Evolutionary conservation across 345 rosid species (phyloP), one percentile per base, ranked within the genome.

Genomic region (Ceriops zippeliana): DNA sequence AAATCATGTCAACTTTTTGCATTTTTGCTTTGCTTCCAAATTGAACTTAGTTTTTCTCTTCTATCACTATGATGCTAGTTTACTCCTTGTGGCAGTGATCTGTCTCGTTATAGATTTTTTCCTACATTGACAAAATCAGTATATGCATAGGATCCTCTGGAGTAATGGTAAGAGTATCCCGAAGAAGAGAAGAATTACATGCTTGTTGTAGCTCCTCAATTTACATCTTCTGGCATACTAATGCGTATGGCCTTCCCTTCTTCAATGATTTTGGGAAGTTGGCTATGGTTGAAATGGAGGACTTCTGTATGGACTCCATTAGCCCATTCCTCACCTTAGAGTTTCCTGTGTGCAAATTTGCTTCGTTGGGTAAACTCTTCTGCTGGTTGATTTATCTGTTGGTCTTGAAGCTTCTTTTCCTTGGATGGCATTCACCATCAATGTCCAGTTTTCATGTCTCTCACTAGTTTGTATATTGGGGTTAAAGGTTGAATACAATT

Each of bases 181-280:
- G 1, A n/a, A 21, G 19, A 47, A 31, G 47, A 20, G 22, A 27
- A 17, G 24, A 27, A 22, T 19, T 54, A 22, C 59, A 20, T 73
- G 87, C 99, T 84, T 91, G 97, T 70, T 91, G 69, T 34, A 90
- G 88, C 75, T 90, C 96, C 77, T 95, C 99, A 68, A 91, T 91
- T 73, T 73, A 95, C 93, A 81, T 95, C 99, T 81, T 91, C 97
- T 86, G 88, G 84, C 35, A 97, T 88, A 65, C 91, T 89, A 56
- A 95, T 72, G 68, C 99, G 97, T 7, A 86, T 83, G 32, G 89
- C 96, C 70, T 90, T 96, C 69, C 85, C 92, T 78, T 86, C 93
- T 72, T 89, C 91, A 0, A 82, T 77, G 13, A 83, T 84, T 62
- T 72, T 78, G 15, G 90, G 84, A 19, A 89, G 91, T 6, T 90